Conservation (phyloP, 2,329 filamentous ascomycete genomes). For the Diaporthe humulicola region DNA sequence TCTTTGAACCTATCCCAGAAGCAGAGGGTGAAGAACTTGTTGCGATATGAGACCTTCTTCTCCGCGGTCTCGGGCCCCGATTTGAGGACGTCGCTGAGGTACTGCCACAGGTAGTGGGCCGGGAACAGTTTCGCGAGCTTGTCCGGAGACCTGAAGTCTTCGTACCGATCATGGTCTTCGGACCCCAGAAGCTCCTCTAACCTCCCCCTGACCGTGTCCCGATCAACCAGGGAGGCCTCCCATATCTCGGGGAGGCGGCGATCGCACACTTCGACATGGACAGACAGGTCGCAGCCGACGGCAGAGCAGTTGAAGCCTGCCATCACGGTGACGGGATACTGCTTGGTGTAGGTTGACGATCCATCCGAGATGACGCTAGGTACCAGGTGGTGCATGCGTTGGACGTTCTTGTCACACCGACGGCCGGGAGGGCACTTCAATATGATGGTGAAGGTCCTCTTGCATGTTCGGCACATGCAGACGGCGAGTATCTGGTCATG, state of each 20-base stretch:
- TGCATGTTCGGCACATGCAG: conserved; percentile 38
- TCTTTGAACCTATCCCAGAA: conserved; percentile 34
- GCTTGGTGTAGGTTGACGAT: conserved; percentile 46
- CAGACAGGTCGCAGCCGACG: conserved; percentile 54
- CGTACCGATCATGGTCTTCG: conserved; percentile 63
- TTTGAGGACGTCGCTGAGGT: conserved; percentile 36
- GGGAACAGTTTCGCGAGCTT: conserved; percentile 36
- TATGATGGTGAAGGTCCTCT: conserved; percentile 33
- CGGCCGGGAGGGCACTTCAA: background rate
- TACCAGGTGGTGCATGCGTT: conserved; percentile 39
- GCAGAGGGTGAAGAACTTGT: conserved; percentile 39
- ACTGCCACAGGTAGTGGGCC: conserved; percentile 38
- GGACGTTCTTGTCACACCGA: conserved; percentile 28
- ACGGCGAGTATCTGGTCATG: conserved; percentile 11
- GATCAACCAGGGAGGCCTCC: conserved; percentile 60
- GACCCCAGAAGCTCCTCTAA: conserved; percentile 53
- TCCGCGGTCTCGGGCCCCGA: conserved; percentile 16
- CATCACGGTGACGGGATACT: conserved; percentile 54
- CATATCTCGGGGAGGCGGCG: conserved; percentile 61
- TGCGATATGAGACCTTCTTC: conserved; percentile 36
- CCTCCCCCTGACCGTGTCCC: conserved; percentile 56
- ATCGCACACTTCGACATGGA: conserved; percentile 63
- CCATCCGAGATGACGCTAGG: background rate
- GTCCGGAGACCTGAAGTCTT: conserved; percentile 52
- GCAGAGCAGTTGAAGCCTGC: conserved; percentile 58